phyloP scores from a whole-genome alignment of 305 asterid species.

The Rubia peregrina region DNA sequence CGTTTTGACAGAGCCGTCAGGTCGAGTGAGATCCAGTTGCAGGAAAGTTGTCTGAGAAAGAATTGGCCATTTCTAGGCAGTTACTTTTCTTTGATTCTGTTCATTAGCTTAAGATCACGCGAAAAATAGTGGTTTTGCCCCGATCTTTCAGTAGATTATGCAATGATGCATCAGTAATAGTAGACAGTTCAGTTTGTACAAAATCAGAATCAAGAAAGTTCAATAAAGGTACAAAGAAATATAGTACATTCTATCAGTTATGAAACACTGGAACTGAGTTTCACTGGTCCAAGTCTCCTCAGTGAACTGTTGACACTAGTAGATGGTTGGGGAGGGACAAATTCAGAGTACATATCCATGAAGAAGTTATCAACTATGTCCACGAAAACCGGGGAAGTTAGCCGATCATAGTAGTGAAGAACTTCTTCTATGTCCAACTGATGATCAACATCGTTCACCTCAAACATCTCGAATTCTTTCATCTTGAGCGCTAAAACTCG shows the following conservation, averaged over 20 bases:
- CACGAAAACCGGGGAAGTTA: conserved; percentile 53
- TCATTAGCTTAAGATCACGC: neutral
- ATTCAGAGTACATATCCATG: conserved; percentile 63
- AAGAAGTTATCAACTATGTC: conserved; percentile 62
- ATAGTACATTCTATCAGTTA: neutral
- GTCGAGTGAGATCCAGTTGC: conserved; percentile 56
- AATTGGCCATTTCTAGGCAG: neutral
- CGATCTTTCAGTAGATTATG: neutral
- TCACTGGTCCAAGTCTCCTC: conserved; percentile 42
- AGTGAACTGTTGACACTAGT: conserved; percentile 39
- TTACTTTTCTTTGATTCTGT: conserved; percentile 9
- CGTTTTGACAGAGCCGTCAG: conserved; percentile 37
- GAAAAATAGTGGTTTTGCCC: neutral
- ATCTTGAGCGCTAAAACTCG: conserved; percentile 40
- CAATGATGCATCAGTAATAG: neutral
- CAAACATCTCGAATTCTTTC: conserved; percentile 68
- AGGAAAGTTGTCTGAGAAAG: conserved; percentile 31
- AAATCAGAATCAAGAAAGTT: neutral
- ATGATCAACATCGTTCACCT: conserved; percentile 51
- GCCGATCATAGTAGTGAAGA: conserved; percentile 55
- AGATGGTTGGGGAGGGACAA: conserved; percentile 33
- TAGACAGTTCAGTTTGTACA: neutral
- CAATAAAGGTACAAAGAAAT: neutral
- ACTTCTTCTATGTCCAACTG: conserved; percentile 68
- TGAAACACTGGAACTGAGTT: conserved; percentile 17